Evolutionary conservation across 2,329 filamentous ascomycete genomes (phyloP), one percentile per base, ranked within the genome.

Genomic region (Clonostachys sp.): DNA sequence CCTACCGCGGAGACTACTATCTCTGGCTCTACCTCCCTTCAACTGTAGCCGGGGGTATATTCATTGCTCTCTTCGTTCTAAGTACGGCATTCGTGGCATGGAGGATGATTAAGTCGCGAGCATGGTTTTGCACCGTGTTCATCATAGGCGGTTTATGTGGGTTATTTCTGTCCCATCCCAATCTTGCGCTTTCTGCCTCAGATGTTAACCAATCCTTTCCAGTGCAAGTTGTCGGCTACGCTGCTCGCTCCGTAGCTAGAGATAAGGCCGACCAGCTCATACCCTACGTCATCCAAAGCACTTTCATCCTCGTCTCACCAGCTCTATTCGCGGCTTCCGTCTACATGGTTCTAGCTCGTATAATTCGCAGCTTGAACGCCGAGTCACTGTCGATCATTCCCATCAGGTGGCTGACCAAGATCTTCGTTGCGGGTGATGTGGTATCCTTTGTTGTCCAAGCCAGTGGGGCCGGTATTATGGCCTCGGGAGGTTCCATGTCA

Each of bases 241-340:
- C 53, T 14, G 58, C 51, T 7, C 58, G 63, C 18, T 50, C 49
- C 9, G 50, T 53, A 5, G 60, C 49, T 16, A 51, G 46, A 36
- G 53, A 48, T 48, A 53, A 39, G 44, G 66, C 45, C 18, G 55
- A 45, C 16, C 41, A 51, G 14, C 54, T 58, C 13, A 51, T 52
- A 16, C 60, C 58, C 2, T 70, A 58, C 48, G 53, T 67, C 41
- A 48, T 63, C 13, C 63, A 68, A 49, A 51, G 65, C n/a, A 57
- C 61, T 38, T 57, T 72, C 16, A 55, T 72, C 18, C 63, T 74
- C 2, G 50, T 72, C n/a, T 67, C 71, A 2, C 70, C 71, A 3
- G 62, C 70, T 6, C 67, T 73, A 52, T 71, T 73, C 51, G 71
- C 71, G 10, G 71, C 71, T 1, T 67, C 68, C 0, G 61, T 74